Conservation (phyloP, 1,284 basidiomycete genomes). For the Jaminaea rosea region DNA sequence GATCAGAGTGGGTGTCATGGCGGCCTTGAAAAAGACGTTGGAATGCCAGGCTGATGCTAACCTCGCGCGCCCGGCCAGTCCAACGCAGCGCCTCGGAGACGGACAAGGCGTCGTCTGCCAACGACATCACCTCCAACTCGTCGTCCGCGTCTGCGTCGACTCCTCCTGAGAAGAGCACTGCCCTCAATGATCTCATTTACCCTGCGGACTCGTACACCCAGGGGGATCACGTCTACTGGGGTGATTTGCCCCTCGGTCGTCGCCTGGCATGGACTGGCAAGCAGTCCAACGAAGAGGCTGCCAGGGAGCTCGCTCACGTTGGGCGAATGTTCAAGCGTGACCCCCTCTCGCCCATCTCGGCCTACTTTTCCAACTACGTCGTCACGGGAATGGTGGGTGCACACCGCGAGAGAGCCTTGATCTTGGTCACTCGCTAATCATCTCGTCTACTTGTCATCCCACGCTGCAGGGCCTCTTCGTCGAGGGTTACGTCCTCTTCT, state of each 20-base stretch:
- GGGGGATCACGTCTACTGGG: slow-evolving; percentile 47
- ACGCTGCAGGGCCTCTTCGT: slow-evolving; percentile 56
- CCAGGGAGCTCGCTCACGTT: slow-evolving; percentile 49
- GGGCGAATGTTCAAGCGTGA: slow-evolving; percentile 53
- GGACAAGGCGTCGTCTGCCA: too few relatives aligned
- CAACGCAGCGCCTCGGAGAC: too few relatives aligned
- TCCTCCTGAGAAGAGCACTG: not conserved
- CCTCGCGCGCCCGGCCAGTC: too few relatives aligned
- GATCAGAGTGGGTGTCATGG: too few relatives aligned
- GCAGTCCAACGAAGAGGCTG: slow-evolving; percentile 50
- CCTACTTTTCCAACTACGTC: slow-evolving; percentile 53
- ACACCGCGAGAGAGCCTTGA: too few relatives aligned
- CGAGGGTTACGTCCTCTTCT: slow-evolving; percentile 53
- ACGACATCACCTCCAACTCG: too few relatives aligned
- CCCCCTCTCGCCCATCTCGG: slow-evolving; percentile 48
- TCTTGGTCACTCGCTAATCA: too few relatives aligned
- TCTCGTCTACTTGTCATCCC: too few relatives aligned
- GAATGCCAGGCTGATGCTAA: too few relatives aligned
- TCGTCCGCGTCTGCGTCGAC: too few relatives aligned
- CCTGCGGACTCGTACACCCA: slow-evolving; percentile 38
- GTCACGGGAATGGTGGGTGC: slow-evolving; percentile 53
- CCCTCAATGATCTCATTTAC: slow-evolving; percentile 36
- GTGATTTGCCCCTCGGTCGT: slow-evolving; percentile 42
- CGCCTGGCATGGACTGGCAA: slow-evolving; percentile 48
- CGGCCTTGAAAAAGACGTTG: too few relatives aligned